phyloP scores from a whole-genome alignment of 257 asterid species.

The Ligustrum vulgare region DNA sequence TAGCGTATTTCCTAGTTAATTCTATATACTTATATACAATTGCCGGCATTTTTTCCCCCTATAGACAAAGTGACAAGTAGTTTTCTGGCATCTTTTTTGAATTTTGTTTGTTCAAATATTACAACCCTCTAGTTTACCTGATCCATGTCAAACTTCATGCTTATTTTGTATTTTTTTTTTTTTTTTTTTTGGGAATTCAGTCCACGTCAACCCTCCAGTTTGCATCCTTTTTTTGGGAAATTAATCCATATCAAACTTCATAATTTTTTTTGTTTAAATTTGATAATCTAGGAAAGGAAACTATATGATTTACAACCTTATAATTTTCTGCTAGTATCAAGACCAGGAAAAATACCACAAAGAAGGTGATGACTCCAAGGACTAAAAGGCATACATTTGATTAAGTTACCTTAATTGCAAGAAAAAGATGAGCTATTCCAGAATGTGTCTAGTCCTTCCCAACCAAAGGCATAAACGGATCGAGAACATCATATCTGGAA shows the following conservation, averaged over 20 bases:
- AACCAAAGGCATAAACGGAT: slow-evolving; percentile 98
- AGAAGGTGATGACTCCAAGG: slow-evolving; percentile 14
- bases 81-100: background rate
- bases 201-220: background rate
- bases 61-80: no score
- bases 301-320: background rate
- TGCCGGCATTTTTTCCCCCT: background rate
- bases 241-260: background rate
- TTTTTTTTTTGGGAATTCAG: no score
- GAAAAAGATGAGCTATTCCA: slow-evolving; percentile 96
- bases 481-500: no score
- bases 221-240: background rate
- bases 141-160: no score
- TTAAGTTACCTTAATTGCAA: slow-evolving; percentile 83
- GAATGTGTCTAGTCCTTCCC: slow-evolving; percentile 99
- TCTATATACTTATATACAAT: background rate
- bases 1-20: background rate
- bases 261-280: no score
- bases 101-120: background rate
- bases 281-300: background rate
- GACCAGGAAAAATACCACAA: slow-evolving; percentile 10
- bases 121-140: background rate
- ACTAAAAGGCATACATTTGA: slow-evolving; percentile 9
- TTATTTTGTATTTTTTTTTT: no score
- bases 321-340: no score